phyloP scores from a whole-genome alignment of 805 yeast genomes.

The Lipomyces mesembrius region DNA sequence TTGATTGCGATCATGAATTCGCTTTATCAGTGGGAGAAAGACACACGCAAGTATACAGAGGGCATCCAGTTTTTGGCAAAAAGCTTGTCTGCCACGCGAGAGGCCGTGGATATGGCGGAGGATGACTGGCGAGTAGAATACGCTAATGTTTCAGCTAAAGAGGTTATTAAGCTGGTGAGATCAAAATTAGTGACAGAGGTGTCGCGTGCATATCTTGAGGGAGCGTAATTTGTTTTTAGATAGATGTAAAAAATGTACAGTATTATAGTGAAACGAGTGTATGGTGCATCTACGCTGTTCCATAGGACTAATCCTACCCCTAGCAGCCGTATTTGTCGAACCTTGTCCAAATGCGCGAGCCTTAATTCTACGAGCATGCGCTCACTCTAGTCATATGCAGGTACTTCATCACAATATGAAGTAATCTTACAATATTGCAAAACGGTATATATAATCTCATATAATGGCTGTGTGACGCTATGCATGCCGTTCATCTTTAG shows the following conservation, averaged over 20 bases:
- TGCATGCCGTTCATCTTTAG: no score
- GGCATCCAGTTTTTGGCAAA: slow-evolving; percentile 35
- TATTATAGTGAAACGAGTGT: no score
- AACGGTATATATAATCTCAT: no score
- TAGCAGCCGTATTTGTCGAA: no score
- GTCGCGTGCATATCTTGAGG: slow-evolving; percentile 39
- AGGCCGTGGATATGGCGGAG: slow-evolving; percentile 8
- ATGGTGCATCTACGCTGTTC: no score
- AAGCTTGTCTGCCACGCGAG: slow-evolving; percentile 7
- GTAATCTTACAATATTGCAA: no score
- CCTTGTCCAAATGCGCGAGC: no score
- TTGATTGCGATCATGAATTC: slow-evolving; percentile 35
- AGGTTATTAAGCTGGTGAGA: slow-evolving; percentile 33
- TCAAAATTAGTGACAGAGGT: slow-evolving; percentile 36
- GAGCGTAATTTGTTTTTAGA: slow-evolving; percentile 8
- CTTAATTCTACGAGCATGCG: no score
- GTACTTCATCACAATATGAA: no score
- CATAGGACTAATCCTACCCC: no score
- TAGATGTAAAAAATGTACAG: background rate
- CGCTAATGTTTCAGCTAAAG: slow-evolving; percentile 20
- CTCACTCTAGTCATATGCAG: no score
- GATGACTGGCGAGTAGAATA: slow-evolving; percentile 38
- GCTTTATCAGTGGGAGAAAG: slow-evolving; percentile 39
- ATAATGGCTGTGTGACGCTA: no score
- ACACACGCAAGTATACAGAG: slow-evolving; percentile 11